Base-by-base conservation (phyloP, 306 rosid species). In the Castanea crenata region DNA sequence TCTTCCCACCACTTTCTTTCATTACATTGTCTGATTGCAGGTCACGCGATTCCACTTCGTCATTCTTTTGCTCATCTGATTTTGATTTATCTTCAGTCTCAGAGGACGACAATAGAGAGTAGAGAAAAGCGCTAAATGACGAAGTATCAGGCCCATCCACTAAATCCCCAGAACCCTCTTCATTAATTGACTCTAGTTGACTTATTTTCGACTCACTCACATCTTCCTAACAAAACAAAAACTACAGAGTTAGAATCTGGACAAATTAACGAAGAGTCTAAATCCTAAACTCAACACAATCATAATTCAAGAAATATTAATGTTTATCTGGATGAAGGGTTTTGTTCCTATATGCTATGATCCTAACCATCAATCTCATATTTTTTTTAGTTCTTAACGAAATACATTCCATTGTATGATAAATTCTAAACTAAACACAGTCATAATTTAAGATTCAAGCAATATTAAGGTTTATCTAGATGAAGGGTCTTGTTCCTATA, bases 131-230 rank as follows among this genome's bases (percentile, higher is more conserved):
- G 63, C 90, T 55, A 81, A 94, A 91, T 12, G 98, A 94, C 55
- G 98, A 92, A 74, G 99, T 92, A 84, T 94, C 99, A 14, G 99
- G 97, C n/a, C 95, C 99, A 70, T 90, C 92, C 73, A 71, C 92
- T 69, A 81, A 31, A 54, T 71, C 84, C 64, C 55, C 84, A 12
- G 75, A 51, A 78, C 82, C 80, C 79, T 88, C 90, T 68, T 89
- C 90, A 74, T 67, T 75, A 79, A 27, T 57, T 73, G 81, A 76
- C 65, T 81, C 89, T 61, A 71, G 83, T 46, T 82, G 87, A 87
- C 84, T 69, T 38, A 58, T 75, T 78, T 82, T 78, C 57, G 87
- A 55, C 76, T 74, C 91, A 14, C 63, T 83, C 77, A n/a, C 87
- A 74, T 81, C 85, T 87, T 85, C 97, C 96, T 94, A 82, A 65